These are phyloP conservation scores for Russula lepida DNA, from an alignment of 768 basidiomycete species.

Conservation along the genomic window DNA sequence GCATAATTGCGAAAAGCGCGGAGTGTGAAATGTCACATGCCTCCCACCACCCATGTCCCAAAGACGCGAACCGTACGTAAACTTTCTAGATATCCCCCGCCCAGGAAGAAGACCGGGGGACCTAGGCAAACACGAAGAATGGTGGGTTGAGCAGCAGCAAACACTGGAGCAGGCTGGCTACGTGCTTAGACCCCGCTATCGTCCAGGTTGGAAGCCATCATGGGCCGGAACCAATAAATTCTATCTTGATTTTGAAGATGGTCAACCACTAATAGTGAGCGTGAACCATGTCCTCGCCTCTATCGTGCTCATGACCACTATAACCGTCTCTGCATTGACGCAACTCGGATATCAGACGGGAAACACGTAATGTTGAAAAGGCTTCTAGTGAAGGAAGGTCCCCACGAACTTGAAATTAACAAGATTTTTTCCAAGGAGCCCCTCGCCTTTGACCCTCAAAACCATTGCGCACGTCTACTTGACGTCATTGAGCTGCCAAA, in stretches of 20 bases:
- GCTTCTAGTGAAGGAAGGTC: background rate
- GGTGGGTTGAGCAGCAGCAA: background rate
- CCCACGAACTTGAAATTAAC: conserved; percentile 7
- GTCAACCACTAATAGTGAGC: conserved; percentile 6
- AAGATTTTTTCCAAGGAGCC: background rate
- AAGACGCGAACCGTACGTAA: too few species aligned
- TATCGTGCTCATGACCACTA: too few species aligned
- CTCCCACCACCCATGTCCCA: too few species aligned
- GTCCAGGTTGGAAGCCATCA: background rate
- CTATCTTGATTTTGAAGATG: background rate
- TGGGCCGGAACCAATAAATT: background rate
- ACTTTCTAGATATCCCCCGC: too few species aligned
- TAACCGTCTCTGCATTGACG: background rate
- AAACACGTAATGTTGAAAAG: conserved; percentile 2
- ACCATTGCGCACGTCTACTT: too few species aligned
- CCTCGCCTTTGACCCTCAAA: background rate
- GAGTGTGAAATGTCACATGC: too few species aligned
- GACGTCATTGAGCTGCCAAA: too few species aligned
- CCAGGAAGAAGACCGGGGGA: background rate
- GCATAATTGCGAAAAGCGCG: too few species aligned
- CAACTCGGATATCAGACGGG: too few species aligned
- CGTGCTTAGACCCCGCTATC: background rate
- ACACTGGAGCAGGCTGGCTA: background rate
- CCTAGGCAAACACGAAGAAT: background rate
- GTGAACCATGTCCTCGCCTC: too few species aligned